phyloP scores from a whole-genome alignment of 2,329 filamentous ascomycete genomes.

The Pseudogymnoascus sp. region DNA sequence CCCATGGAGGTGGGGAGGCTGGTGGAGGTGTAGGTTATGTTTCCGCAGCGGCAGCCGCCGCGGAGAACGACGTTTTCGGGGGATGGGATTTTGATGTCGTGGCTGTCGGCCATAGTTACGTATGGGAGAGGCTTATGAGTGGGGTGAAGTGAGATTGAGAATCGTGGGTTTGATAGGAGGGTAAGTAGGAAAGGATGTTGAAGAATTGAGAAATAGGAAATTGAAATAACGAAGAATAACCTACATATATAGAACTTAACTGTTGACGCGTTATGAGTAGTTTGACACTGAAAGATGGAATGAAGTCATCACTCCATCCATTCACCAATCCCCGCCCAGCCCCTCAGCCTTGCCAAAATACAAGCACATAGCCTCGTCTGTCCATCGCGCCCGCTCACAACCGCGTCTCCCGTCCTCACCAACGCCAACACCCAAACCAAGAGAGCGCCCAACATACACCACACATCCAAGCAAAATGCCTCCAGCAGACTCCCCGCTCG shows the following conservation, averaged over 20 bases:
- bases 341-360: not conserved
- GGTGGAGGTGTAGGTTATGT: conserved; percentile 35
- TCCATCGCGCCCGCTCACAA: not conserved
- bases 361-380: not conserved
- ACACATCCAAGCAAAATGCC: conserved; percentile 27
- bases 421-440: not conserved
- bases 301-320: conserved; percentile 9
- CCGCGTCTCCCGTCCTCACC: not conserved
- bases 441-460: not conserved
- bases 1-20: conserved; percentile 30
- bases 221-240: not conserved
- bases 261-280: conserved; percentile 1
- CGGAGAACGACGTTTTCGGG: conserved; percentile 23
- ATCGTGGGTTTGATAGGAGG: not conserved
- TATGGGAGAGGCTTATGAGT: not conserved
- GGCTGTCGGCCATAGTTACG: not conserved
- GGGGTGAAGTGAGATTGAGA: not conserved
- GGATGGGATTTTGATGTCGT: not conserved
- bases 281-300: conserved; percentile 15
- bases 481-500: conserved; percentile 48
- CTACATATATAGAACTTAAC: not conserved
- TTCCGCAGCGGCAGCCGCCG: conserved; percentile 38
- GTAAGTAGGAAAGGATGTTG: not conserved
- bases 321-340: not conserved
- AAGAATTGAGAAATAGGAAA: not conserved